Evolutionary conservation across 768 basidiomycete species (phyloP), one percentile per base, ranked within the genome.

Genomic region (Chalciporus chontae): DNA sequence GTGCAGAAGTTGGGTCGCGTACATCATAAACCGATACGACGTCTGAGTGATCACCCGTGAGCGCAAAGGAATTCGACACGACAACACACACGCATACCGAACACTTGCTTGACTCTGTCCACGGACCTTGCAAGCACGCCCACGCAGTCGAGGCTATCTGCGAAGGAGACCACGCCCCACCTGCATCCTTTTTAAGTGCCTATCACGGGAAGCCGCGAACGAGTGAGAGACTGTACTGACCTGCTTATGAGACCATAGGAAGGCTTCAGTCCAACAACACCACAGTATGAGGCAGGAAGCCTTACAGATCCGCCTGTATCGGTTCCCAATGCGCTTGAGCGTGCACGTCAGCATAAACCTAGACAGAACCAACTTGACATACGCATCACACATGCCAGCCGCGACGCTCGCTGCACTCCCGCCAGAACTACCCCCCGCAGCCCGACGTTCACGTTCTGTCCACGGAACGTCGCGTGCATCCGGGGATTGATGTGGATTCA

Each of bases 291-390:
- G 0, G 96, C 96, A 0, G 96, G 96, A 2, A 99, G 73, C 36
- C 95, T 80, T 9, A 87, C 84, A 5, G 96, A 98, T 1, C 95
- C 96, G 8, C 96, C 95, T 0, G 95, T 98, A 65, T 99, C 96
- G 3, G 94, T 95, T 1, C 86, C 90, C 18, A 98, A 64, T 0
- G 95, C 93, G 15, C 95, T 96, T 56, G 26, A 4, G 38, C 31
- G 49, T 38, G 15, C 38, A 19, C 31, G 23, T 51, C 58, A 50
- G 48, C 29, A 29, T 8, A 11, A 21, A 32, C 27, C 11, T 9
- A 31, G 19, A 38, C 14, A 14, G 9, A 10, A n/a, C 4, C 39
- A 42, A 39, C 27, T 17, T 4, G n/a, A 76, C 91, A 69, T 58
- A 95, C 94, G 83, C 87, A 62, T 84, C 76, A 61, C 90, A 93